Evolutionary conservation across 768 basidiomycete genomes (phyloP), one percentile per base, ranked within the genome.

Genomic region (Lactarius hengduanensis): DNA sequence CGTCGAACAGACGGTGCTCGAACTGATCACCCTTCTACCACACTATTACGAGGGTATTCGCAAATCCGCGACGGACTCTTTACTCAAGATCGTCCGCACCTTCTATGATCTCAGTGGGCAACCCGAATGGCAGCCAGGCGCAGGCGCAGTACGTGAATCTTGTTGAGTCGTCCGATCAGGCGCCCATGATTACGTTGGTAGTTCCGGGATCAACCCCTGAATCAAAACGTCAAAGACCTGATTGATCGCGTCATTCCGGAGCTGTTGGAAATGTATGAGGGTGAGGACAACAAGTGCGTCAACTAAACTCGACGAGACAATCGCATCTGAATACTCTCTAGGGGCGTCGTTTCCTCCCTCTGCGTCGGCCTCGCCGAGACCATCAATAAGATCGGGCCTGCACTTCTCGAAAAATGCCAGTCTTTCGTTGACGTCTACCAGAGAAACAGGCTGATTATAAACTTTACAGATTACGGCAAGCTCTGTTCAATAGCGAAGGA

Each of bases 21-120:
- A 90, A 72, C 86, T 99, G 60, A 82, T 93, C 73, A 79, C 81
- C 15, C 84, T 96, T 50, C 81, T 98, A 32, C 80, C 86, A 16
- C 96, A 99, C 79, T 96, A 94, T 78, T 98, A 98, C 76, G 96
- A 98, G 76, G 97, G 96, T 36, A 97, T 99, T 78, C 83, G 97
- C 73, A 98, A 98, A 82, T 87, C 91, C 56, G 89, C 95, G 28
- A 88, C 91, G 6, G 89, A 93, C 59, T 92, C 94, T 11, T 81
- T 98, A 60, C 84, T 98, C 71, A 88, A 92, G 73, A 89, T 95
- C 74, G 84, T 97, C 69, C 84, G 91, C 74, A 93, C 91, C 1
- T 96, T 95, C 82, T 92, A 98, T 76, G 92, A 94, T 47, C 81
- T 98, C 63, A 89, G 89, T 62, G 86, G 91, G 61, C 88, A 89